A percentile compares a stretch with the other conserved stretches of the same genome.
Conservation (phyloP, 768 basidiomycete genomes). For the Lactarius tabidus region DNA sequence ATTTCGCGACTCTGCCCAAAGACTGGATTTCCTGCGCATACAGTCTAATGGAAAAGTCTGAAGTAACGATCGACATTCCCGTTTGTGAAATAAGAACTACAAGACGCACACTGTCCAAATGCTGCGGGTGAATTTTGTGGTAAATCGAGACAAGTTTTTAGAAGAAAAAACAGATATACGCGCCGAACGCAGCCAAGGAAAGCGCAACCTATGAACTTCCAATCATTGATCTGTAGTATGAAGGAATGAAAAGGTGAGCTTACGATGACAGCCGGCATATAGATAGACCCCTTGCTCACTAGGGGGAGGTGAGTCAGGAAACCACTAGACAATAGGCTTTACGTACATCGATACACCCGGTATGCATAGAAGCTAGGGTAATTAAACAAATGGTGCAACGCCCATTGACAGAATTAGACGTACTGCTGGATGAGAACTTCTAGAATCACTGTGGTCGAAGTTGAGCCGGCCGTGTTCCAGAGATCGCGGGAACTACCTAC, state of each 20-base stretch:
- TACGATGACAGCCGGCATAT: neutral
- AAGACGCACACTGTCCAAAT: neutral
- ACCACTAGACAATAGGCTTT: neutral
- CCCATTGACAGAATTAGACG: neutral
- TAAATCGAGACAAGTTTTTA: neutral
- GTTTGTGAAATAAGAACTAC: neutral
- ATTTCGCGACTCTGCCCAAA: neutral
- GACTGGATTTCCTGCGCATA: neutral
- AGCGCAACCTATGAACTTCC: neutral
- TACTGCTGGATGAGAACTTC: conserved; percentile 3
- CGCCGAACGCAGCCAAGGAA: neutral
- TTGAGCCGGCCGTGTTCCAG: neutral
- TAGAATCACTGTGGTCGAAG: neutral
- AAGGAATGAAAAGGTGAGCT: neutral
- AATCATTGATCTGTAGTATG: neutral
- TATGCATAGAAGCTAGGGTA: conserved; percentile 1
- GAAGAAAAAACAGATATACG: neutral
- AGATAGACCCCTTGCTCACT: neutral
- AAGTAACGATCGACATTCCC: neutral
- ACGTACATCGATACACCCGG: conserved; percentile 3
- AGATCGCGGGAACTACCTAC: neutral
- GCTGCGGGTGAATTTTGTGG: neutral
- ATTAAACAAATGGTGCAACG: neutral
- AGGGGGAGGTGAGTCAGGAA: neutral
- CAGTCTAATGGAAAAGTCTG: neutral